A percentile compares a stretch with the other conserved stretches of the same genome.
These are phyloP conservation scores for Dactylonectria macrodidyma DNA, from an alignment of 2,329 filamentous ascomycete species.

Conservation along the genomic window DNA sequence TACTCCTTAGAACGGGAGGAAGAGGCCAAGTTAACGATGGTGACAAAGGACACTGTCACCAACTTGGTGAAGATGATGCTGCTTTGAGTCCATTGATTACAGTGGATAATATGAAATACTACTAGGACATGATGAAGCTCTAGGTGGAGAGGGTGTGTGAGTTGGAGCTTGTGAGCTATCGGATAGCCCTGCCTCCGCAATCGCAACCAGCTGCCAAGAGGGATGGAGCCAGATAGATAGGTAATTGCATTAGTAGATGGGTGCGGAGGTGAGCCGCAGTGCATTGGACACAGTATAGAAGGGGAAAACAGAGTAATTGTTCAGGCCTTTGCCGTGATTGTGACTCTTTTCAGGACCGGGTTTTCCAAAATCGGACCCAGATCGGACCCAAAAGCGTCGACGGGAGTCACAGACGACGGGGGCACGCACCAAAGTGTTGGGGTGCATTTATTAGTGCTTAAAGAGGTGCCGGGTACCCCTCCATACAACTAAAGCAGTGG, in stretches of 20 bases:
- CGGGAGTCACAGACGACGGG: conserved; percentile 25
- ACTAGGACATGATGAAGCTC: too few relatives aligned
- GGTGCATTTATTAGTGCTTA: conserved; percentile 34
- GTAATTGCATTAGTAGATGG: not conserved
- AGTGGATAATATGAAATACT: too few relatives aligned
- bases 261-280: not conserved
- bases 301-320: too few relatives aligned
- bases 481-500: conserved; percentile 17
- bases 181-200: not conserved
- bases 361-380: conserved; percentile 12
- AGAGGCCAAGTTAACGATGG: too few relatives aligned
- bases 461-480: conserved; percentile 32
- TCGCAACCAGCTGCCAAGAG: not conserved
- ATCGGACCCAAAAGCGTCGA: conserved; percentile 19
- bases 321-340: not conserved
- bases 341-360: not conserved
- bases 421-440: conserved; percentile 43
- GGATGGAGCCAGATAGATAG: not conserved
- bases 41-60: too few relatives aligned
- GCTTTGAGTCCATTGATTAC: too few relatives aligned
- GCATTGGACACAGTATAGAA: not conserved
- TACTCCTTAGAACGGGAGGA: too few relatives aligned
- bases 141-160: too few relatives aligned
- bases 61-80: too few relatives aligned
- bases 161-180: too few relatives aligned